These are phyloP conservation scores for Balamuthia mandrillaris DNA, from an alignment of 208 protist species.

Conservation along the genomic window DNA sequence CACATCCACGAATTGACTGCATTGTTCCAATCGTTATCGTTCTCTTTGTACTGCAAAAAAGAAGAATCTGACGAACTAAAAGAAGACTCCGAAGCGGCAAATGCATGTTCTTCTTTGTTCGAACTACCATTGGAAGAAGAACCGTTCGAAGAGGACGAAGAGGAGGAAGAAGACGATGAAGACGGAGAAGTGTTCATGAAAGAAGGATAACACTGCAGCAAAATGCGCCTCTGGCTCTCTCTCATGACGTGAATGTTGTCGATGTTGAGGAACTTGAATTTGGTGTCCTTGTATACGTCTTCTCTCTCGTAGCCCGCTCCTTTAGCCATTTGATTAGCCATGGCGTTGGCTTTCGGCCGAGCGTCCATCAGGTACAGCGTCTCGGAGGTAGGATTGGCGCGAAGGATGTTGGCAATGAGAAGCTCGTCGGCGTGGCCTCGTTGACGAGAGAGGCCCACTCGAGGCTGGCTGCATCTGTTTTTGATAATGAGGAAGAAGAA, in stretches of 20 bases:
- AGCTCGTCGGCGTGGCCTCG: slow-evolving; percentile 8
- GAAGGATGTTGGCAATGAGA: neutral
- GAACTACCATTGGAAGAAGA: too few species aligned
- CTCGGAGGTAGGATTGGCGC: neutral
- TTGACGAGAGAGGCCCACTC: too few species aligned
- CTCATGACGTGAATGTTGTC: slow-evolving; percentile 35
- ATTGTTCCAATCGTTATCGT: too few species aligned
- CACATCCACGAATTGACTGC: neutral
- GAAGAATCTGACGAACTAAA: too few species aligned
- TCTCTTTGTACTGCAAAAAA: too few species aligned
- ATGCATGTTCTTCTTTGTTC: too few species aligned
- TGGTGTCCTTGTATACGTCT: slow-evolving; percentile 35
- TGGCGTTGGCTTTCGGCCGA: slow-evolving; percentile 19
- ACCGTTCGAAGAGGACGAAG: neutral
- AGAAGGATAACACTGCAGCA: neutral
- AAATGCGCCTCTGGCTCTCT: slow-evolving; percentile 14
- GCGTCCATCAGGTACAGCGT: neutral
- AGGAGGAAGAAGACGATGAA: neutral
- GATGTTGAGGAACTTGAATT: slow-evolving; percentile 27
- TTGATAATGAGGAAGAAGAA: too few species aligned
- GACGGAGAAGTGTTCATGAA: neutral
- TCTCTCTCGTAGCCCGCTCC: slow-evolving; percentile 6
- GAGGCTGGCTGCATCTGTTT: too few species aligned
- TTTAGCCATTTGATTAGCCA: slow-evolving; percentile 33
- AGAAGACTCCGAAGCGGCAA: too few species aligned